A percentile compares a stretch with the other conserved stretches of the same genome.
Evolutionary conservation across 1,284 basidiomycete genomes (phyloP).

Genomic region (Sparassis latifolia): DNA sequence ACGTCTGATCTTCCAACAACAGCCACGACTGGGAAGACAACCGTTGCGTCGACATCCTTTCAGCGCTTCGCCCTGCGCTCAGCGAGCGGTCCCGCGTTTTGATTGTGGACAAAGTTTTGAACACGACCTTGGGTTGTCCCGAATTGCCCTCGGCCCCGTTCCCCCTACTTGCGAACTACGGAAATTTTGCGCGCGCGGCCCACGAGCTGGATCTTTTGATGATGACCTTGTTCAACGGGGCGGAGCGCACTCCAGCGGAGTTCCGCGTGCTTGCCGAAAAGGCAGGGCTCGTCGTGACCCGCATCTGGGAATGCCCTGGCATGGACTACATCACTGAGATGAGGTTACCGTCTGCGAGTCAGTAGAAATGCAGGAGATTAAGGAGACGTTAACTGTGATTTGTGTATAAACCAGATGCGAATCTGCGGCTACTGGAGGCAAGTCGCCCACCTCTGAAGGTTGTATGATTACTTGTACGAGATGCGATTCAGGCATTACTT

Average conservation of each 20-base stretch:
- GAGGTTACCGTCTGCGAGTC: neutral
- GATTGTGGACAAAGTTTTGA: slow-evolving; percentile 2
- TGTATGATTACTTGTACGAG: too few species aligned
- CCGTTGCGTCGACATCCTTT: neutral
- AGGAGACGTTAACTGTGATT: too few species aligned
- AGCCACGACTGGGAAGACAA: slow-evolving; percentile 13
- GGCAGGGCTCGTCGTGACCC: neutral
- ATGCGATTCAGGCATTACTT: too few species aligned
- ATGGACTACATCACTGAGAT: neutral
- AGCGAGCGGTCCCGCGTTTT: slow-evolving; percentile 4
- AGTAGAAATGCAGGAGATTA: too few species aligned
- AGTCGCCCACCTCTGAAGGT: too few species aligned
- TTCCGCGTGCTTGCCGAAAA: neutral
- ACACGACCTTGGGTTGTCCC: slow-evolving; percentile 2
- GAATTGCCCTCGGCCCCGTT: slow-evolving; percentile 1
- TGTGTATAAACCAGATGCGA: too few species aligned
- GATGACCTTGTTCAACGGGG: slow-evolving; percentile 3
- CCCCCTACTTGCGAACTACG: neutral
- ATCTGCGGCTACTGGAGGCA: too few species aligned
- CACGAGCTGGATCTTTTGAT: slow-evolving; percentile 2
- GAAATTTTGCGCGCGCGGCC: neutral
- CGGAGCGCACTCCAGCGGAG: slow-evolving; percentile 1
- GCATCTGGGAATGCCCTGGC: slow-evolving; percentile 1
- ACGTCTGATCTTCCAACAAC: neutral
- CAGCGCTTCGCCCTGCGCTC: neutral